Evolutionary conservation across 164 flowering plant genomes (phyloP).

Genomic region (Dillenia turbinata): DNA sequence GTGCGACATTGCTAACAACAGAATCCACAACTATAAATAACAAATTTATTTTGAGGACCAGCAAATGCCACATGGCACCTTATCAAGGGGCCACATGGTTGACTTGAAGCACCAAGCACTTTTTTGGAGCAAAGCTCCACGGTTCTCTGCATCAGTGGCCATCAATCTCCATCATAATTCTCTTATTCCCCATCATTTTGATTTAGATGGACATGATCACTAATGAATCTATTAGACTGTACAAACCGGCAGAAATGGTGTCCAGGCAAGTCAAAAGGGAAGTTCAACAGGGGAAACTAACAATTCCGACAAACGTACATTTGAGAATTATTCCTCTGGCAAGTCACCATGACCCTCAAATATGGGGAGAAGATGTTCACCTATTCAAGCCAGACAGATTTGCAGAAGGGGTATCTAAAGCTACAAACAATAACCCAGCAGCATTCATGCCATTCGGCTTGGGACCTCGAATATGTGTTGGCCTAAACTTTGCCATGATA

Average conservation of each 20-base stretch:
- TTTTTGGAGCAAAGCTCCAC: no score
- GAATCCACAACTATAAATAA: no score
- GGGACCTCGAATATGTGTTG: constrained; percentile 42
- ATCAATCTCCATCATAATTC: background rate
- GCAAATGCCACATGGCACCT: no score
- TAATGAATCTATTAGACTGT: constrained; percentile 40
- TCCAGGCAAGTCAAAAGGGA: constrained; percentile 13
- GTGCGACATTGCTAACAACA: no score
- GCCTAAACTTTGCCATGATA: constrained; percentile 24
- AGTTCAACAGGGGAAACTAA: constrained; percentile 20
- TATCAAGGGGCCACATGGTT: no score
- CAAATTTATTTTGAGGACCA: no score
- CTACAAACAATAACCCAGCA: constrained; percentile 14
- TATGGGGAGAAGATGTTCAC: constrained; percentile 51
- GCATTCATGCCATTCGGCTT: constrained; percentile 39
- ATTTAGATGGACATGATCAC: constrained; percentile 41
- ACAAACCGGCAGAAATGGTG: constrained; percentile 18
- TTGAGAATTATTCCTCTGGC: constrained; percentile 21
- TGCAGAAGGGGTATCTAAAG: constrained; percentile 37
- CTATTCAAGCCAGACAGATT: constrained; percentile 53
- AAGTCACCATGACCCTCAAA: constrained; percentile 26
- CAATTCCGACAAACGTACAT: constrained; percentile 16
- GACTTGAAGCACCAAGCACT: no score
- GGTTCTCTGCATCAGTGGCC: no score
- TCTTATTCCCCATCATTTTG: background rate